Evolutionary conservation across 2,329 filamentous ascomycete genomes (phyloP).

Genomic region (Beauveria pseudobassiana): DNA sequence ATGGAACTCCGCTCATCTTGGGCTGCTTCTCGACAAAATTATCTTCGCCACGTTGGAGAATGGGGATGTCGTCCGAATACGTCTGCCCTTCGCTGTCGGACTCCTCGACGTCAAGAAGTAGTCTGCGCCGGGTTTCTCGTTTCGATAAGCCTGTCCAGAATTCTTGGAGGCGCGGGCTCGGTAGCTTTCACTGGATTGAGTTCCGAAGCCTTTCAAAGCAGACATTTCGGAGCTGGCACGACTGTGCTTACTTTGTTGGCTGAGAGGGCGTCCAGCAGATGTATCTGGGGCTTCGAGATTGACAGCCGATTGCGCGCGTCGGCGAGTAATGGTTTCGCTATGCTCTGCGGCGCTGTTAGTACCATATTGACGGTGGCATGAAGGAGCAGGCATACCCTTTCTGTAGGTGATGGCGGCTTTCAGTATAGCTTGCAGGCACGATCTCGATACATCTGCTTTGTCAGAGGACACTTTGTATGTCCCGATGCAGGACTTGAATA

Average conservation of each 20-base stretch:
- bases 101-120: slow-evolving; percentile 62
- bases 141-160: slow-evolving; percentile 37
- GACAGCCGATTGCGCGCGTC: slow-evolving; percentile 53
- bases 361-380: background rate
- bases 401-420: slow-evolving; percentile 60
- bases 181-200: slow-evolving; percentile 34
- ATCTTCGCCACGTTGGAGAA: slow-evolving; percentile 60
- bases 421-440: slow-evolving; percentile 69
- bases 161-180: slow-evolving; percentile 25
- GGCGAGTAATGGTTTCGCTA: slow-evolving; percentile 38
- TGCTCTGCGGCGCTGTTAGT: slow-evolving; percentile 25
- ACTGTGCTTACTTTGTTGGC: slow-evolving; percentile 58
- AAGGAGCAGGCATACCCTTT: slow-evolving; percentile 46
- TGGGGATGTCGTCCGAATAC: slow-evolving; percentile 60
- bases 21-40: slow-evolving; percentile 42
- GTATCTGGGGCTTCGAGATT: slow-evolving; percentile 52
- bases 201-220: slow-evolving; percentile 45
- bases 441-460: slow-evolving; percentile 63
- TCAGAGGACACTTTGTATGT: slow-evolving; percentile 67
- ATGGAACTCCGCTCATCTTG: slow-evolving; percentile 46
- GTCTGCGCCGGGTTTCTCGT: slow-evolving; percentile 40
- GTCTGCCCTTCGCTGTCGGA: slow-evolving; percentile 59
- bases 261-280: slow-evolving; percentile 44
- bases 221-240: slow-evolving; percentile 66
- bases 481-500: slow-evolving; percentile 62